Evolutionary conservation across 495 filamentous ascomycete species (phyloP).

Genomic region (Hypoxylon lienhwacheense): DNA sequence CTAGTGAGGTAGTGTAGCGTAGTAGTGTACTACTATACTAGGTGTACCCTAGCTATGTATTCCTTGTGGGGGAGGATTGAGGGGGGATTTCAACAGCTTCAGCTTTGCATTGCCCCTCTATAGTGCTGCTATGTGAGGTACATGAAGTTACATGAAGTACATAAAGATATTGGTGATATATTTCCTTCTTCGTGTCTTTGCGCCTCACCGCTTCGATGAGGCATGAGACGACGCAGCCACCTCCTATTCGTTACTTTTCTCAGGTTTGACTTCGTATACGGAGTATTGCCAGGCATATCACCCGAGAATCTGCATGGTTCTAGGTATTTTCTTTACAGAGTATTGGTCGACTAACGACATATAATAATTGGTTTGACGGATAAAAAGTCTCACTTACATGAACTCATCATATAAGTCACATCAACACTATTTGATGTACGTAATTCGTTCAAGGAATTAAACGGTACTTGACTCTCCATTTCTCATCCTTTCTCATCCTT

Average conservation of each 20-base stretch:
- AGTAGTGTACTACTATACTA: background rate
- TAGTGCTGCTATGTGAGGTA: no score
- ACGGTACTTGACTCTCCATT: slow-evolving; percentile 7
- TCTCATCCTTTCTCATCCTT: no score
- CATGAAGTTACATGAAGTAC: no score
- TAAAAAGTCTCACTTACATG: background rate
- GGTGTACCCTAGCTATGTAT: slow-evolving; percentile 3
- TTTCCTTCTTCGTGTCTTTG: slow-evolving; percentile 3
- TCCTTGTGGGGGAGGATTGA: slow-evolving; percentile 5
- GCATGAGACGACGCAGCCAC: slow-evolving; percentile 19
- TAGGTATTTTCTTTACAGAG: background rate
- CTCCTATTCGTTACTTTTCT: slow-evolving; percentile 20
- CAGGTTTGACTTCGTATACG: slow-evolving; percentile 15
- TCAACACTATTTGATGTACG: slow-evolving; percentile 1
- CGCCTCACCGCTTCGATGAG: slow-evolving; percentile 28
- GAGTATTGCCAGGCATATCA: no score
- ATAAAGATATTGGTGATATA: no score
- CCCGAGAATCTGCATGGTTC: slow-evolving; percentile 8
- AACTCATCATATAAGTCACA: slow-evolving; percentile 7
- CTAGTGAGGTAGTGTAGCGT: no score
- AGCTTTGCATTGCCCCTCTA: slow-evolving; percentile 23
- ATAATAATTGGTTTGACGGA: slow-evolving; percentile 16
- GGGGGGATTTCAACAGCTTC: slow-evolving; percentile 18
- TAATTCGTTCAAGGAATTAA: background rate
- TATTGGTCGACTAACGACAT: slow-evolving; percentile 19